Conservation (phyloP, 768 basidiomycete species). For the Amyloporia xantha region DNA sequence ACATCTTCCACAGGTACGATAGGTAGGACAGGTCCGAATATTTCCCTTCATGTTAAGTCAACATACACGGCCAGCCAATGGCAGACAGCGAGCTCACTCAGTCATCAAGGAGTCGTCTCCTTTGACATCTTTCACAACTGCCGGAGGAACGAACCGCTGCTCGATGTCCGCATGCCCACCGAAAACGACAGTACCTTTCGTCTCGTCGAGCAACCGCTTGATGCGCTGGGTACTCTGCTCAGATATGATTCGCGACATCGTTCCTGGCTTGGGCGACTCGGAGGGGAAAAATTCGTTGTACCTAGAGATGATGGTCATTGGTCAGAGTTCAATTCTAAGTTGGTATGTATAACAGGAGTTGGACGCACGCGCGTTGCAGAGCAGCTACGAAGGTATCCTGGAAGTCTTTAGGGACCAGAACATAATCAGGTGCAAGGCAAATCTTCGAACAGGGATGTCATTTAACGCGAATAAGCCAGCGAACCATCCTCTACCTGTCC, state of each 20-base stretch:
- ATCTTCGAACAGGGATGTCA: no score
- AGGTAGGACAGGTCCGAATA: conserved; percentile 80
- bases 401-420: conserved; percentile 37
- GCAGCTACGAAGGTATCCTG: conserved; percentile 35
- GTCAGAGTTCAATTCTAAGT: conserved; percentile 22
- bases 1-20: conserved; percentile 64
- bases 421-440: conserved; percentile 59
- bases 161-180: conserved; percentile 58
- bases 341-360: conserved; percentile 16
- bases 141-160: conserved; percentile 64
- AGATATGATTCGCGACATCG: conserved; percentile 48
- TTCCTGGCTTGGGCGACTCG: conserved; percentile 32
- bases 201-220: conserved; percentile 54
- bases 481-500: conserved; percentile 50
- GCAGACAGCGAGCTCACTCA: conserved; percentile 40
- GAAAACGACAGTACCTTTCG: conserved; percentile 56
- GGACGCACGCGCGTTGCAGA: conserved; percentile 36
- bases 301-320: conserved; percentile 23
- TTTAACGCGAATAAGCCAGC: no score
- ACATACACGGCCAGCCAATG: not conserved
- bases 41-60: conserved; percentile 59
- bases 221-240: conserved; percentile 51
- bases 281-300: conserved; percentile 51
- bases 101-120: conserved; percentile 67
- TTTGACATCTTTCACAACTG: conserved; percentile 58